These are phyloP conservation scores for Maudiozyma bulderi DNA, from an alignment of 805 yeast species.

Conservation along the genomic window DNA sequence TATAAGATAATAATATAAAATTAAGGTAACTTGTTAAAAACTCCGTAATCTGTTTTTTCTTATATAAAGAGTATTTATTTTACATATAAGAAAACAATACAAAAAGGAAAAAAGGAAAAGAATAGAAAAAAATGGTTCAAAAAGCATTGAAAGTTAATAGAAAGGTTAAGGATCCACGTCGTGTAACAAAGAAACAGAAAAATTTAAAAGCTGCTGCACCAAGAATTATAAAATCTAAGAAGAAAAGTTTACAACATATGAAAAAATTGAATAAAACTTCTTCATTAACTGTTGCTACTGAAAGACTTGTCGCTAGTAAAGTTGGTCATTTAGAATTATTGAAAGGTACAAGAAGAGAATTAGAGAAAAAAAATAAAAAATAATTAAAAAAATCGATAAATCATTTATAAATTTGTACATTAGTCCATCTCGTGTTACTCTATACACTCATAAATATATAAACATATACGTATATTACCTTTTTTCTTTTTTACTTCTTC, in stretches of 20 bases:
- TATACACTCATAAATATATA: background rate
- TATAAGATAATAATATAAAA: too few species aligned
- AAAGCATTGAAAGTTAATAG: conserved; percentile 50
- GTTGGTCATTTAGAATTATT: conserved; percentile 91
- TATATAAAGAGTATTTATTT: background rate
- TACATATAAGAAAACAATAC: background rate
- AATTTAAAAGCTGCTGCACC: conserved; percentile 70
- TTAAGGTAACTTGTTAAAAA: too few species aligned
- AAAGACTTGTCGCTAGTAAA: conserved; percentile 73
- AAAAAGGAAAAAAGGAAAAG: background rate
- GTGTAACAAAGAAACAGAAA: conserved; percentile 50
- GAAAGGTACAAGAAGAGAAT: conserved; percentile 80
- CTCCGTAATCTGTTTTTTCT: too few species aligned
- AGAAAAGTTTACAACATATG: conserved; percentile 41
- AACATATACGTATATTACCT: too few species aligned
- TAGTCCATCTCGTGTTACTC: too few species aligned
- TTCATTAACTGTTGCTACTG: conserved; percentile 53
- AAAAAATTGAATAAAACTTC: conserved; percentile 46
- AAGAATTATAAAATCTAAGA: conserved; percentile 57
- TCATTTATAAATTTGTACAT: too few species aligned
- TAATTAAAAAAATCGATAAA: background rate
- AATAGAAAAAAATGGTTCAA: conserved; percentile 49
- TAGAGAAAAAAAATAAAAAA: conserved; percentile 42
- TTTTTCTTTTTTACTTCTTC: too few species aligned
- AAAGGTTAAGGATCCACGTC: conserved; percentile 32